Evolutionary conservation across 2,329 filamentous ascomycete genomes (phyloP).

Genomic region (Teratosphaeria destructans): DNA sequence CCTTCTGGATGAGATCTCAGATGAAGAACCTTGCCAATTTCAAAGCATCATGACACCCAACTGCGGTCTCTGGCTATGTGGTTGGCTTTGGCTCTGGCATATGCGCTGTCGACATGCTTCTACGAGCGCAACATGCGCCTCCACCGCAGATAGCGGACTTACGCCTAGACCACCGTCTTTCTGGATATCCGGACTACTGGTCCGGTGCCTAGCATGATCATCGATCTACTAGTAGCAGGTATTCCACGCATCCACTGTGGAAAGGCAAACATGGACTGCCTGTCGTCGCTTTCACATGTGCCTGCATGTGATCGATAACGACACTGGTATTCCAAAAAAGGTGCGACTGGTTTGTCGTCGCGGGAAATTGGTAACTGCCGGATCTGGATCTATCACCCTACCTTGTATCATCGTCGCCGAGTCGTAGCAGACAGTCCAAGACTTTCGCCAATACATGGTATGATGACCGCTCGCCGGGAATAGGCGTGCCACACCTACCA

Average conservation of each 20-base stretch:
- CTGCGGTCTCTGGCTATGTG: neutral
- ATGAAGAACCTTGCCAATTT: neutral
- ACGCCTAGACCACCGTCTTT: neutral
- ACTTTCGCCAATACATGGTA: neutral
- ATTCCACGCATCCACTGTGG: neutral
- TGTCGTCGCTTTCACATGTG: neutral
- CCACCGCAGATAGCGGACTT: neutral
- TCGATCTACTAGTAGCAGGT: neutral
- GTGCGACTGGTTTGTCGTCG: neutral
- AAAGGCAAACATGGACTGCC: neutral
- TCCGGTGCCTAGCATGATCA: neutral
- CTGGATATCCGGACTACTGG: neutral
- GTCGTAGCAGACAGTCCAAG: neutral
- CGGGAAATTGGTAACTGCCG: neutral
- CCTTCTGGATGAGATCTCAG: too few relatives aligned
- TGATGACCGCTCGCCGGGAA: neutral
- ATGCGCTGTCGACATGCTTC: too few relatives aligned
- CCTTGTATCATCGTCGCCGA: too few relatives aligned
- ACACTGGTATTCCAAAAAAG: neutral
- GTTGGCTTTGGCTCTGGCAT: neutral
- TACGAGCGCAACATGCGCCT: too few relatives aligned
- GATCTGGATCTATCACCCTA: neutral
- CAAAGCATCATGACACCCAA: neutral
- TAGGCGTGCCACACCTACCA: neutral
- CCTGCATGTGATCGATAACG: neutral